Evolutionary conservation across 106 monocot species (phyloP), one percentile per base, ranked within the genome.

Genomic region (Acorus gramineus): DNA sequence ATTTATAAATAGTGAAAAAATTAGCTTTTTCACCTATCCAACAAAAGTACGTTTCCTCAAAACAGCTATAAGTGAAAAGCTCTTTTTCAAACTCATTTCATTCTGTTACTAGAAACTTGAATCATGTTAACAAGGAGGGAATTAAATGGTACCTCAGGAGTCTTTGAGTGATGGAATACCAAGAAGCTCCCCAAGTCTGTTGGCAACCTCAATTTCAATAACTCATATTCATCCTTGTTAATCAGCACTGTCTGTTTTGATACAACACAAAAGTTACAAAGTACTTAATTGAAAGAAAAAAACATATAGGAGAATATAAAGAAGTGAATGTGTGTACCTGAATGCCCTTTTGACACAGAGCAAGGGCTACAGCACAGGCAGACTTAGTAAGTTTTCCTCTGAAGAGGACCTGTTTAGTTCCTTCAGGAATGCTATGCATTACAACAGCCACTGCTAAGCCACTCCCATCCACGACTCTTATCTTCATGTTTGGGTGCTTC

Each of bases 211-310:
- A 78, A 68, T 66, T 83, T 87, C 12, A 92, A 65, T 54, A 71
- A 57, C 71, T 86, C 76, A 50, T 66, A 87, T 50, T 88, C 85
- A 54, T 81, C 56, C 72, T 87, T 84, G 52, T 71, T 3, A 49
- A 81, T 44, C 52, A 85, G 49, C 53, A 61, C 55, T 49, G 81
- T 67, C 85, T 85, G 73, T 67, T 42, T 12, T 8, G 2, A 5
- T 4, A 68, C 8, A 14, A 28, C 28, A 28, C 28, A 28, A 28
- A 28, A 28, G 28, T 28, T 28, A 28, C 28, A 28, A 28, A 28
- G 28, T 28, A 28, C 28, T 28, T 28, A 28, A 28, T 28, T 28
- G 28, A 28, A 28, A 28, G 1, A 28, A 28, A 28, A 28, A 28
- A 28, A 28, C 0, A 28, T 28, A 28, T 28, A 28, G 28, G 28